Percentiles rank a stretch among this genome's conserved stretches.
phyloP scores from a whole-genome alignment of 2,329 filamentous ascomycete species.

The Calonectria montana region DNA sequence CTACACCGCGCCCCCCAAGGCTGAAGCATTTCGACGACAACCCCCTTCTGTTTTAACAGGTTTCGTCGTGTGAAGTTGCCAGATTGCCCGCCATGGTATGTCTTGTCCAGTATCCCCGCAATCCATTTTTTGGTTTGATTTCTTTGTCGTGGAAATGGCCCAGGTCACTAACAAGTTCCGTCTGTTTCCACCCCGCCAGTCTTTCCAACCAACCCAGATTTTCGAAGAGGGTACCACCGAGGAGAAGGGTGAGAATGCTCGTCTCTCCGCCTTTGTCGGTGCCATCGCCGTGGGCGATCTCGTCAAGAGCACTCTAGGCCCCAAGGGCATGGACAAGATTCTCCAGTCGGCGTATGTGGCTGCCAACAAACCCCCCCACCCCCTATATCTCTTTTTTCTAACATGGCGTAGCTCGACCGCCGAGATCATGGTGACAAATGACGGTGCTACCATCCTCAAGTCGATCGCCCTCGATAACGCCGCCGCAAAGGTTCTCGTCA shows the following conservation, averaged over 20 bases:
- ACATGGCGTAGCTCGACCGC: slow-evolving; percentile 78
- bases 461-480: slow-evolving; percentile 98
- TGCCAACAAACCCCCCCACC: slow-evolving; percentile 23
- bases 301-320: slow-evolving; percentile 96
- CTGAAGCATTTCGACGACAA: slow-evolving; percentile 45
- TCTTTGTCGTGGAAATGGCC: background rate
- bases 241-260: slow-evolving; percentile 99
- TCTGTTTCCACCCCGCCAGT: slow-evolving; percentile 51
- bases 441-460: slow-evolving; percentile 98
- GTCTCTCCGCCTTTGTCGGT: slow-evolving; percentile 97
- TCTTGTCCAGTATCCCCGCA: background rate
- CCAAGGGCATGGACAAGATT: slow-evolving; percentile 99
- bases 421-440: slow-evolving; percentile 98
- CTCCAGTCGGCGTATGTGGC: slow-evolving; percentile 86
- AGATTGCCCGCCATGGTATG: slow-evolving; percentile 42
- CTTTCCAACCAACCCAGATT: slow-evolving; percentile 94
- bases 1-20: slow-evolving; percentile 44
- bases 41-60: slow-evolving; percentile 33
- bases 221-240: slow-evolving; percentile 97
- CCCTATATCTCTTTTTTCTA: slow-evolving; percentile 24
- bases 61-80: slow-evolving; percentile 35
- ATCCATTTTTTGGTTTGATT: background rate
- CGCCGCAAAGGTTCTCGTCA: slow-evolving; percentile 97
- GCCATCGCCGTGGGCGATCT: slow-evolving; percentile 97
- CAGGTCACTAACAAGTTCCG: slow-evolving; percentile 33